Evolutionary conservation across 495 filamentous ascomycete species (phyloP).

Genomic region (Penicillium ucsense): DNA sequence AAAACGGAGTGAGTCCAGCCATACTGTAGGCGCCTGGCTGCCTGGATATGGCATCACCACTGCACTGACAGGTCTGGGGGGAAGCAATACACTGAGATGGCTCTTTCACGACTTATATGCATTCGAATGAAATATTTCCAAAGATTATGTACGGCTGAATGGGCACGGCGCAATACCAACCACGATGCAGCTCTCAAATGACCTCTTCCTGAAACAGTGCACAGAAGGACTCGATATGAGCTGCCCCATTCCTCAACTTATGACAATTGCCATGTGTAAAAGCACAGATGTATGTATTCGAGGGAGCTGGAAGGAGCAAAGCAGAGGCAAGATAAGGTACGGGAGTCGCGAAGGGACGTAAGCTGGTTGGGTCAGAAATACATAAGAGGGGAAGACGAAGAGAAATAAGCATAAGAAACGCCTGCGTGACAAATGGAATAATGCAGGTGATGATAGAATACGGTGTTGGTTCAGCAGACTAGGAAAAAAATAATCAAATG

Average conservation of each 20-base stretch:
- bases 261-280: constrained; percentile 11
- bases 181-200: too few relatives aligned
- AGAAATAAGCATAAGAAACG: constrained; percentile 33
- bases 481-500: too few relatives aligned
- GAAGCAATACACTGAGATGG: too few relatives aligned
- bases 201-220: too few relatives aligned
- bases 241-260: constrained; percentile 12
- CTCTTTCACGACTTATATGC: constrained; percentile 1
- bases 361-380: constrained; percentile 16
- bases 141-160: constrained; percentile 29
- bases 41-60: too few relatives aligned
- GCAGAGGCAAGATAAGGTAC: constrained; percentile 13
- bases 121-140: constrained; percentile 10
- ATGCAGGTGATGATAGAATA: constrained; percentile 17
- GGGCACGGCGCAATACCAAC: neutral
- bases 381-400: constrained; percentile 12
- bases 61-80: too few relatives aligned
- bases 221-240: constrained; percentile 1
- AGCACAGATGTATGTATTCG: constrained; percentile 15
- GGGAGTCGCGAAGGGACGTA: constrained; percentile 5
- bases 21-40: too few relatives aligned
- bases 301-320: constrained; percentile 7
- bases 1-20: too few relatives aligned
- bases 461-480: neutral
- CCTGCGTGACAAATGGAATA: constrained; percentile 38